Base-by-base conservation (phyloP, 257 asterid genomes). In the Capsicum pubescens region DNA sequence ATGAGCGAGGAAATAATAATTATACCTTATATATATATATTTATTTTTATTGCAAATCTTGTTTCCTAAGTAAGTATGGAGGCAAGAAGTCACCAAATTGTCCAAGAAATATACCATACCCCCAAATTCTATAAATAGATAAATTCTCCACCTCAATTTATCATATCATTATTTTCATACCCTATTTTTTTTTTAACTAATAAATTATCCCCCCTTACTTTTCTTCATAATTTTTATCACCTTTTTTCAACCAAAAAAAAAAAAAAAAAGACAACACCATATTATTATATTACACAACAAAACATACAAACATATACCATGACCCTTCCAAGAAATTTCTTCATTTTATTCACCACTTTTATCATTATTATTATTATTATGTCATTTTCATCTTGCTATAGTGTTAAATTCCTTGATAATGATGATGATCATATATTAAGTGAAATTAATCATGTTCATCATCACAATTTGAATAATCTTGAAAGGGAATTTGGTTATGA, bases 401-500 rank as follows among this genome's bases (percentile, higher is more conserved):
- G 44, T 7, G 48, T 48, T 72, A 72, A 72, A 48, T 76, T 52
- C 63, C 13, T 7, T 13, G 46, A 52, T 66, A n/a, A 11, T 32
- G 46, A 66, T 26, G 48, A 50, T 52, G 21, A 21, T 52, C 2
- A 39, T 39, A 39, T 3, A 39, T 39, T 39, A 39, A 39, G 5
- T 39, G 44, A 39, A 39, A 39, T 39, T 3, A 3, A 12, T 32
- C 10, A 66, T 26, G 48, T 26, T 26, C 2, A 50, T 52, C 26
- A 21, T 52, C 52, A 68, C 52, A 76, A 50, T 5, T 50, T 21
- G 39, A 76, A 50, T 76, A 52, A 48, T 74, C 61, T 52, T 76
- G 46, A 76, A 76, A 55, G 3, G 21, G 94, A 91, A 85, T 50
- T 83, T n/a, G 90, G 93, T 52, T 69, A 87, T 42, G 90, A 86